These are phyloP conservation scores for Solanum bulbocastanum DNA, from an alignment of 257 asterid genomes.

Conservation along the genomic window DNA sequence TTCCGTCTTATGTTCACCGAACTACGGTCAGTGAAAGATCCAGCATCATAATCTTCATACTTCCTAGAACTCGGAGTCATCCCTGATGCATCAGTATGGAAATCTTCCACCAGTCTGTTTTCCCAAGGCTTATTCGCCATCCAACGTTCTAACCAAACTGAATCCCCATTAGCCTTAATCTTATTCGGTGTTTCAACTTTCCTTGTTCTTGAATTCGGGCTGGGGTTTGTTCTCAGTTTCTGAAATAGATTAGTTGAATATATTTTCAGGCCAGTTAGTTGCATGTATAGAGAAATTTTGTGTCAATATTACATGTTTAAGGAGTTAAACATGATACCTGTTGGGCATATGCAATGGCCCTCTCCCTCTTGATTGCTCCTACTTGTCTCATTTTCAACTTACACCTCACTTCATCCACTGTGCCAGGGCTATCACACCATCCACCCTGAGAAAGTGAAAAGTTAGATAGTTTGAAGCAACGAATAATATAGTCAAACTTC, in stretches of 20 bases:
- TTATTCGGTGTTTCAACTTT: constrained; percentile 20
- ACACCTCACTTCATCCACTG: constrained; percentile 55
- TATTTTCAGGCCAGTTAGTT: neutral
- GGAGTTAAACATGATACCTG: constrained; percentile 31
- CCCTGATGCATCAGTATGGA: constrained; percentile 17
- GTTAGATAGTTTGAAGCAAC: neutral
- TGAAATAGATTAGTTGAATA: neutral
- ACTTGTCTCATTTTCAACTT: constrained; percentile 76
- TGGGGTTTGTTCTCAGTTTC: constrained; percentile 25
- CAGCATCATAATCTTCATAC: constrained; percentile 1
- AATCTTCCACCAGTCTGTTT: constrained; percentile 24
- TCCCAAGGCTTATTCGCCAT: constrained; percentile 62
- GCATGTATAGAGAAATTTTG: neutral
- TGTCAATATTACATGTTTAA: neutral
- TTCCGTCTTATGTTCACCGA: constrained; percentile 15
- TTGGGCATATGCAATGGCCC: constrained; percentile 70
- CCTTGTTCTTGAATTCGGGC: constrained; percentile 19
- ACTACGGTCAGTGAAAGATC: constrained; percentile 31
- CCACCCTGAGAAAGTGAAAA: constrained; percentile 35
- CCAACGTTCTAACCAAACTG: constrained; percentile 73
- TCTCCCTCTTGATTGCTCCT: constrained; percentile 84
- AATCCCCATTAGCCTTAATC: constrained; percentile 15
- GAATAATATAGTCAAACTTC: neutral
- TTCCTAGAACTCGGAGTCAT: constrained; percentile 21
- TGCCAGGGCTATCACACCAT: constrained; percentile 81